A percentile compares a stretch with the other conserved stretches of the same genome.
Conservation (phyloP, 164 flowering plant species). For the Hamamelis virginiana region DNA sequence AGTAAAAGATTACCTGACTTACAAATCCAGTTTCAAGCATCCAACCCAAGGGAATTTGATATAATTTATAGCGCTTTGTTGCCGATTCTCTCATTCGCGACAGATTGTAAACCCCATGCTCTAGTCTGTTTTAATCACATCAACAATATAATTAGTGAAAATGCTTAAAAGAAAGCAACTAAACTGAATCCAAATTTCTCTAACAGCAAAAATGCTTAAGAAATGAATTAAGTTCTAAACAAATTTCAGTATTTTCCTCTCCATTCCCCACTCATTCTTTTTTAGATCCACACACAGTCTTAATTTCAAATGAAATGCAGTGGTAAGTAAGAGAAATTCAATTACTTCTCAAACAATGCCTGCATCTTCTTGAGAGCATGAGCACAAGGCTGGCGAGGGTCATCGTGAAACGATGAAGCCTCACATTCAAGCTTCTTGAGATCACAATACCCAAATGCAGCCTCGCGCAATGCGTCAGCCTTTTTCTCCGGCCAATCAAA, state of each 20-base stretch:
- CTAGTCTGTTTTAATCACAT: conserved; percentile 50
- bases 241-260: no score
- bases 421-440: conserved; percentile 84
- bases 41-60: conserved; percentile 83
- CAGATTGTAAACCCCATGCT: conserved; percentile 80
- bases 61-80: conserved; percentile 54
- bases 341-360: conserved; percentile 79
- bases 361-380: conserved; percentile 91
- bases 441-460: conserved; percentile 91
- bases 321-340: not conserved
- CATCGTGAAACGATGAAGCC: conserved; percentile 58
- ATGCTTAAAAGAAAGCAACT: not conserved
- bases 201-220: no score
- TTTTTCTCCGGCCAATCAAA: conserved; percentile 97
- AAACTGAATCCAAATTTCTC: no score
- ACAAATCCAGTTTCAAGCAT: conserved; percentile 84
- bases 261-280: no score
- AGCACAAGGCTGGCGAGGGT: conserved; percentile 71
- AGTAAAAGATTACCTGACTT: conserved; percentile 55
- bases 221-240: no score
- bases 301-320: not conserved
- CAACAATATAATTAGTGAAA: not conserved
- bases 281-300: no score
- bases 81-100: conserved; percentile 84
- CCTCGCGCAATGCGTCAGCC: conserved; percentile 94